Percentiles rank a stretch among this genome's conserved stretches.
phyloP scores from a whole-genome alignment of 768 basidiomycete species.

The Auricularia sp. region DNA sequence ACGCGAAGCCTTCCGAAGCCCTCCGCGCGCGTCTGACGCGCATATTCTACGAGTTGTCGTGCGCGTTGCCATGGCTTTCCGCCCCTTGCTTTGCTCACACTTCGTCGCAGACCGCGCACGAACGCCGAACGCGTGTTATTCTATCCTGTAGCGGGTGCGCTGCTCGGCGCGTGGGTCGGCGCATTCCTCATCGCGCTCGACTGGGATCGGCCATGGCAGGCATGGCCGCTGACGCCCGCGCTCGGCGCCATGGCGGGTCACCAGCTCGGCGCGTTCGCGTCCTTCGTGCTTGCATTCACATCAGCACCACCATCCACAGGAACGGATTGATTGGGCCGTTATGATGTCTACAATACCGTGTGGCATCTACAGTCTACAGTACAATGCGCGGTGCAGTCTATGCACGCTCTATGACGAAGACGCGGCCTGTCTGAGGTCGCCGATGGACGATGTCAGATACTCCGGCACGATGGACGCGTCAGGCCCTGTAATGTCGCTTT shows the following conservation, averaged over 20 bases:
- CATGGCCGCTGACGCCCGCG: slow-evolving; percentile 75
- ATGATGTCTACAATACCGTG: no score
- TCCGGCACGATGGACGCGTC: slow-evolving; percentile 68
- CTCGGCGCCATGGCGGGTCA: slow-evolving; percentile 64
- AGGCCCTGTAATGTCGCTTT: slow-evolving; percentile 62
- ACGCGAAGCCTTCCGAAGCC: slow-evolving; percentile 32
- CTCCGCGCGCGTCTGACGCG: slow-evolving; percentile 54
- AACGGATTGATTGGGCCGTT: not conserved
- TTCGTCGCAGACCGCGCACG: slow-evolving; percentile 37
- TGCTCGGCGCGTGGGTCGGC: slow-evolving; percentile 73
- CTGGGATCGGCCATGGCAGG: slow-evolving; percentile 98
- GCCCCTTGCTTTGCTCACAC: slow-evolving; percentile 1
- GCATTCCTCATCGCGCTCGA: slow-evolving; percentile 82
- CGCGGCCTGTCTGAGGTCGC: slow-evolving; percentile 49
- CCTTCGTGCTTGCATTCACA: slow-evolving; percentile 22
- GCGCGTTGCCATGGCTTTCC: not conserved
- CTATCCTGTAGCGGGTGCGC: slow-evolving; percentile 64
- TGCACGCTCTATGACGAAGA: not conserved
- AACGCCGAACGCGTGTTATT: slow-evolving; percentile 68
- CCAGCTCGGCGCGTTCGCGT: slow-evolving; percentile 43
- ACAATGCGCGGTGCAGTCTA: not conserved
- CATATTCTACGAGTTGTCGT: slow-evolving; percentile 59
- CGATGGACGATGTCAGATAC: slow-evolving; percentile 72
- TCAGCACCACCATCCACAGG: no score
- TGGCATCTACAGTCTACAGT: not conserved